Evolutionary conservation across 345 rosid genomes (phyloP).

Genomic region (Salix brachista): DNA sequence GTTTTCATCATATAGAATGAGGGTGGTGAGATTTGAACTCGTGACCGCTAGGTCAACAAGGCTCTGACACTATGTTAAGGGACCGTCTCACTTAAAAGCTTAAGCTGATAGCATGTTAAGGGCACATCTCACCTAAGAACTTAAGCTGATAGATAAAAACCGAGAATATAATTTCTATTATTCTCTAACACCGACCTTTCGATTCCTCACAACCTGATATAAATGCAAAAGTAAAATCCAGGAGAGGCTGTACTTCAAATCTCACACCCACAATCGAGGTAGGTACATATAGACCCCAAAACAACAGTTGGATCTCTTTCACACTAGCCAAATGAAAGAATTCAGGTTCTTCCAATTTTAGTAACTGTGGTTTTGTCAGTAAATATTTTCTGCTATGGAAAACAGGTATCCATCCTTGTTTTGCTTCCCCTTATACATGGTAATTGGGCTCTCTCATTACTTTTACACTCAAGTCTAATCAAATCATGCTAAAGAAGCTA

Average conservation of each 20-base stretch:
- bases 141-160: too few species aligned
- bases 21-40: too few species aligned
- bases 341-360: neutral
- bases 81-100: too few species aligned
- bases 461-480: neutral
- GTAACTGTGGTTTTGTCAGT: neutral
- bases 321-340: neutral
- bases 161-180: too few species aligned
- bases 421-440: neutral
- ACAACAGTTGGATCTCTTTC: neutral
- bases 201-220: slow-evolving; percentile 15
- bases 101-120: too few species aligned
- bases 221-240: slow-evolving; percentile 9
- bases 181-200: neutral
- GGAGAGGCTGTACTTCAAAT: slow-evolving; percentile 15
- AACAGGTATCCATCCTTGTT: neutral
- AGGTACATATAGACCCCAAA: neutral
- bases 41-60: too few species aligned
- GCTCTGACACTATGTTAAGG: too few species aligned
- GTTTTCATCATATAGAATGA: too few species aligned
- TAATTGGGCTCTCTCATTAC: neutral
- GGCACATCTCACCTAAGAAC: too few species aligned
- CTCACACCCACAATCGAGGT: neutral
- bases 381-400: neutral
- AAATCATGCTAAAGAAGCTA: neutral